Percentiles rank a stretch among this genome's conserved stretches.
Conservation (phyloP, 805 yeast genomes). For the Peterozyma toletana region DNA sequence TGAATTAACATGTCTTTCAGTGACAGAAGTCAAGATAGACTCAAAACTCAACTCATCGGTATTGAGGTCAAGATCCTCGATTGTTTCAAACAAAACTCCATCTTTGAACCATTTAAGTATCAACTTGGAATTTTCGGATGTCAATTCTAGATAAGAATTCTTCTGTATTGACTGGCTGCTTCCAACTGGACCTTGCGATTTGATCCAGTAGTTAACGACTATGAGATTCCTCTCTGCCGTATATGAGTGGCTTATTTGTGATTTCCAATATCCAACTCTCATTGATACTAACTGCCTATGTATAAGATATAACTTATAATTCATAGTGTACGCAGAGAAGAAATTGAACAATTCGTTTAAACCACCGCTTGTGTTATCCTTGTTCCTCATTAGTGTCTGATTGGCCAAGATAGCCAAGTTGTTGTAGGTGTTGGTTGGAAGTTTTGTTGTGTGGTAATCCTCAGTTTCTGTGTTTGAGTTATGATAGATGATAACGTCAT, state of each 20-base stretch:
- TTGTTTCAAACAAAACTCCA: constrained; percentile 31
- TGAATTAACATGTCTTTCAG: constrained; percentile 30
- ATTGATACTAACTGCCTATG: constrained; percentile 49
- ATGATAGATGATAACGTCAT: constrained; percentile 17
- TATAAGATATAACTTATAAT: constrained; percentile 55
- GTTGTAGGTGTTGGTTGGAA: constrained; percentile 24
- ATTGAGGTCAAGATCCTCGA: constrained; percentile 23
- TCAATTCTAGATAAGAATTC: constrained; percentile 50
- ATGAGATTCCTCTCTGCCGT: constrained; percentile 47
- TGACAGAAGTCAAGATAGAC: constrained; percentile 26
- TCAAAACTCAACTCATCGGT: constrained; percentile 24
- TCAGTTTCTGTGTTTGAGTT: constrained; percentile 9
- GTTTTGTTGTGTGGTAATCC: constrained; percentile 10
- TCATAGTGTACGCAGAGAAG: constrained; percentile 52
- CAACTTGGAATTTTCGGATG: constrained; percentile 34
- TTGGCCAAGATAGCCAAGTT: constrained; percentile 53
- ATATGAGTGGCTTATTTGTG: constrained; percentile 51
- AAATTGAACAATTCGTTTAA: constrained; percentile 48
- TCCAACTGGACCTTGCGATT: background rate
- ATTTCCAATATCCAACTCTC: constrained; percentile 48
- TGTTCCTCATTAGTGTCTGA: constrained; percentile 28
- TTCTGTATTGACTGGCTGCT: constrained; percentile 18
- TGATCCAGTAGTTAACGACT: constrained; percentile 58
- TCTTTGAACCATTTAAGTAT: constrained; percentile 60
- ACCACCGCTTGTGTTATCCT: constrained; percentile 23